A percentile compares a stretch with the other conserved stretches of the same genome.
phyloP scores from a whole-genome alignment of 2,329 filamentous ascomycete genomes.

The Claviceps pazoutovae region DNA sequence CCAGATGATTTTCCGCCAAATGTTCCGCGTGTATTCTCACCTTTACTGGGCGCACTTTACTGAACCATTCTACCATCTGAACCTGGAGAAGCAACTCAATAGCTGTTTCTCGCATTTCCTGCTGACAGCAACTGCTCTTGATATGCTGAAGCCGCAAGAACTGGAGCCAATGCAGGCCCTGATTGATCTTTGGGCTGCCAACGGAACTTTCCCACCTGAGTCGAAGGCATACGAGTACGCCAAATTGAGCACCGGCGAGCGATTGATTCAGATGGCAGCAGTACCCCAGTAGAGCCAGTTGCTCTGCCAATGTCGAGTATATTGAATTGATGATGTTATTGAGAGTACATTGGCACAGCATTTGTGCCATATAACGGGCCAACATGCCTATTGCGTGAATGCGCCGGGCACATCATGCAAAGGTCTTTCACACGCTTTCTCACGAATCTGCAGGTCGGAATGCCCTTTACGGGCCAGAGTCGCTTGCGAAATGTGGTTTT shows the following conservation, averaged over 20 bases:
- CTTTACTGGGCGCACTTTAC: constrained; percentile 94
- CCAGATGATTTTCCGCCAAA: constrained; percentile 90
- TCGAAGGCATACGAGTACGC: constrained; percentile 54
- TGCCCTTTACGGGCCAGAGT: constrained; percentile 4
- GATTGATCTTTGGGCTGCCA: constrained; percentile 81
- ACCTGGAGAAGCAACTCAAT: constrained; percentile 68
- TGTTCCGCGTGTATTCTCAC: constrained; percentile 97
- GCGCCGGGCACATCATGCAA: neutral
- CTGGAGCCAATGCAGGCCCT: constrained; percentile 92
- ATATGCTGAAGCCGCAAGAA: constrained; percentile 77
- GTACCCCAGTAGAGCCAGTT: constrained; percentile 14
- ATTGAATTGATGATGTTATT: neutral
- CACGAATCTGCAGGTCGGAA: neutral
- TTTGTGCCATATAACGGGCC: neutral
- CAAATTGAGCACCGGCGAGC: constrained; percentile 46
- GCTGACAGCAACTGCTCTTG: constrained; percentile 64
- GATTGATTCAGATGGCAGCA: constrained; percentile 36
- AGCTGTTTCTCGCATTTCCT: constrained; percentile 81
- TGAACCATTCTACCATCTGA: constrained; percentile 72
- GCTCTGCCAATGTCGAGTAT: neutral
- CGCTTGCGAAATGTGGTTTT: constrained; percentile 1
- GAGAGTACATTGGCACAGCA: neutral
- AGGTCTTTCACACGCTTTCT: neutral
- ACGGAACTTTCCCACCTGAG: constrained; percentile 72
- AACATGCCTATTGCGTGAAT: constrained; percentile 2